phyloP scores from a whole-genome alignment of 1,284 basidiomycete genomes.

The Leccinum pachyderme region DNA sequence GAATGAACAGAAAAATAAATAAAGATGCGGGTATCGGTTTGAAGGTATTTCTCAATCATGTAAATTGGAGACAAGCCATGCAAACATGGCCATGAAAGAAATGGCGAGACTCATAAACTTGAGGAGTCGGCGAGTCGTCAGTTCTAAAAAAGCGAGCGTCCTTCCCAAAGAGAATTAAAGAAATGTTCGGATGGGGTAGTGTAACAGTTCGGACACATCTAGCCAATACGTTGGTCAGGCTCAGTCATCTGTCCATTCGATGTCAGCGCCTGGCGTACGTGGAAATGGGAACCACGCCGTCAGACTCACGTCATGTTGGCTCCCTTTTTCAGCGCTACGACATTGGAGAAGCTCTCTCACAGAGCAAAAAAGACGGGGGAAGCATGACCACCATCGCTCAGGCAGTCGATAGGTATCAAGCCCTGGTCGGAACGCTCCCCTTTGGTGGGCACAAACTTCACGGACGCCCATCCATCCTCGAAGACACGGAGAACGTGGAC shows the following conservation, averaged over 20 bases:
- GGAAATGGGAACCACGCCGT: background rate
- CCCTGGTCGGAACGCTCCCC: constrained; percentile 26
- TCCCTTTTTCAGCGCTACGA: constrained; percentile 1
- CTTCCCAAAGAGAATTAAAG: background rate
- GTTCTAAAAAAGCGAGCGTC: constrained; percentile 2
- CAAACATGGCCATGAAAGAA: background rate
- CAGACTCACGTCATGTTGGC: constrained; percentile 8
- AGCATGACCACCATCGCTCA: constrained; percentile 47
- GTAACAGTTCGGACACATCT: background rate
- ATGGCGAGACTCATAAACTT: background rate
- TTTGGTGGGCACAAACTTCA: constrained; percentile 34
- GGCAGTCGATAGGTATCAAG: constrained; percentile 62
- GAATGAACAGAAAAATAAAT: background rate
- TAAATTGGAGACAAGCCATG: constrained; percentile 5
- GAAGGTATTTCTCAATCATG: constrained; percentile 3
- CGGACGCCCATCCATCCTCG: constrained; percentile 67
- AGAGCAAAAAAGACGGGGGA: constrained; percentile 46
- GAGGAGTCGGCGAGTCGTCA: background rate
- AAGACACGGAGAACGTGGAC: constrained; percentile 54
- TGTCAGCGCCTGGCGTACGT: constrained; percentile 1
- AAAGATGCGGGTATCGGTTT: constrained; percentile 15
- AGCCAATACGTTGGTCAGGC: background rate
- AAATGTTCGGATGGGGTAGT: background rate
- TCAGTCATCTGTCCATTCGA: background rate
- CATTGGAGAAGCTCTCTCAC: background rate